Evolutionary conservation across 768 basidiomycete genomes (phyloP), one percentile per base, ranked within the genome.

Genomic region (Tylopilus subfusipes): DNA sequence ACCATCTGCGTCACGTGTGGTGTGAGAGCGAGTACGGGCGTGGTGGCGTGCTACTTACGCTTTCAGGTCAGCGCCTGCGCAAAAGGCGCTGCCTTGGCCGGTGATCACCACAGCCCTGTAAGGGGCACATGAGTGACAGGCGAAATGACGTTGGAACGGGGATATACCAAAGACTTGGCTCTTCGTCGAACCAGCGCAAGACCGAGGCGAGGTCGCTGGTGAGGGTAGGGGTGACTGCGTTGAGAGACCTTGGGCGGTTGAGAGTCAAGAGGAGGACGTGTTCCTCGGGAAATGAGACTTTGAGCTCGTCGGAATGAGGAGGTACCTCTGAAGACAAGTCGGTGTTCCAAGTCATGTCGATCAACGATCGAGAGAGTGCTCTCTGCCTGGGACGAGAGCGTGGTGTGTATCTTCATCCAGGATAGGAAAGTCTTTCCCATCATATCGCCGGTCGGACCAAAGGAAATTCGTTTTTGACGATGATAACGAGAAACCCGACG

Each of bases 51-150:
- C 55, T 36, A 76, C 83, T 54, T 65, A 88, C 87, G 79, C 80
- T 71, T 84, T 83, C 47, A 92, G 76, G 68, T 92, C 90, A 36
- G 86, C 87, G 16, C 90, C 90, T 16, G 88, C 88, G 60, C 88
- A 90, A 70, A 93, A 93, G 1, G 78, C 64, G 42, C 82, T 80
- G 12, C 89, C 89, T 56, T 79, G 76, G 22, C 89, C 90, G 45
- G 89, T 91, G 45, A 92, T 66, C 60, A 93, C 76, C 34, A 77
- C 80, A 11, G 87, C 86, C 90, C 89, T 91, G 64, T 33, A 50
- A 25, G 42, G 53, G 29, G 50, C 43, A 8, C 6, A 33, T 61
- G 29, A 30, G 34, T 42, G 36, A 25, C 19, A 12, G 5, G 22
- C 0, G 31, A 18, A 16, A 30, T 4, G 39, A 1, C 2, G 36